Base-by-base conservation (phyloP, 2,329 filamentous ascomycete genomes). In the Cytospora piceae region DNA sequence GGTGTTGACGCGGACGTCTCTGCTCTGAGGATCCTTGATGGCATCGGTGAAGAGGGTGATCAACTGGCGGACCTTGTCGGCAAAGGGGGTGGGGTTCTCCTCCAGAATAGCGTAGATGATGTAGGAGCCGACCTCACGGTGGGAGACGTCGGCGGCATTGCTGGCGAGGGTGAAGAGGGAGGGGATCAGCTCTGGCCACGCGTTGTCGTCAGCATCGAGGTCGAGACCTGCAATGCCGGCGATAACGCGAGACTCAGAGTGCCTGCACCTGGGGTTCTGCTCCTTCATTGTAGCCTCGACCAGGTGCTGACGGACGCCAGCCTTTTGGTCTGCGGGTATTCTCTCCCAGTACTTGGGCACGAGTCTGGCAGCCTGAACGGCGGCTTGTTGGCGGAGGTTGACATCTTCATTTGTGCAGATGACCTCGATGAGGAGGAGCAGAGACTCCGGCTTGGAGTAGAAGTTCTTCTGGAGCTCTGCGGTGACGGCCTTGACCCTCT, bases 1-100 rank as follows among this genome's bases (percentile, higher is more conserved):
- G 37, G 95, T 96, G 83, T 97, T 98, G 81, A 97, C 89, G 73
- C 94, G 90, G 65, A 99, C 95, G 76, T 97, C 93, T 68, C 91
- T 87, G 77, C 93, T 97, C 79, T 96, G 89, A 1, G 92, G 89
- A 74, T 98, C 95, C 73, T 91, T 89, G 73, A 99, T 95, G 57
- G 94, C 96, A 77, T 89, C 90, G 78, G 84, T 83, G 81, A 98
- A 97, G 31, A 98, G 84, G 73, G 86, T 84, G 73, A 98, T 92
- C 67, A 98, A 87, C 74, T 92, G 88, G 66, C 84, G 79, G 72
- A 93, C 87, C 78, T 95, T 91, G 73, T 94, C 91, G 72, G 88
- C 87, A 78, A 97, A 96, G 71, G 89, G 86, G 71, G 93, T 89
- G 24, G 93, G 93, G 71, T 96, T 90, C 63, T 90, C 90, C 81